A percentile compares a stretch with the other conserved stretches of the same genome.
phyloP scores from a whole-genome alignment of 2,329 filamentous ascomycete species.

The Verticillium longisporum region DNA sequence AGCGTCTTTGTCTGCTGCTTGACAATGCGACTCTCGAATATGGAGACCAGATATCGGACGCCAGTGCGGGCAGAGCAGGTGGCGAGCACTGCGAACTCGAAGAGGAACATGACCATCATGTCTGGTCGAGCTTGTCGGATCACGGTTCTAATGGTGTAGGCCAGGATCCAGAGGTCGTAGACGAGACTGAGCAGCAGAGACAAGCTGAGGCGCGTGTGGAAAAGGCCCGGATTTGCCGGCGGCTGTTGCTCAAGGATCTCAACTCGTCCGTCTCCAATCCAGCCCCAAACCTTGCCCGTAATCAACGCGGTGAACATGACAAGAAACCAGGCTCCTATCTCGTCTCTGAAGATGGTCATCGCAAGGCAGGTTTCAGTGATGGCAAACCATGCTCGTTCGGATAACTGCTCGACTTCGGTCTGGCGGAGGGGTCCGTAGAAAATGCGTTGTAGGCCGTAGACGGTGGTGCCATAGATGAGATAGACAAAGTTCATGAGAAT shows the following conservation, averaged over 20 bases:
- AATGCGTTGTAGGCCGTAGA: constrained; percentile 82
- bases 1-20: constrained; percentile 66
- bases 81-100: constrained; percentile 86
- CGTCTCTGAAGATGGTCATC: constrained; percentile 97
- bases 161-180: constrained; percentile 75
- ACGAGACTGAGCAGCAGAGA: constrained; percentile 73
- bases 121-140: constrained; percentile 84
- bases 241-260: constrained; percentile 95
- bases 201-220: constrained; percentile 74
- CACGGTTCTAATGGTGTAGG: constrained; percentile 75
- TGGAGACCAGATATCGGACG: constrained; percentile 68
- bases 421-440: constrained; percentile 87
- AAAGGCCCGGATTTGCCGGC: constrained; percentile 78
- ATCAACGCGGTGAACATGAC: constrained; percentile 93
- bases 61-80: constrained; percentile 76
- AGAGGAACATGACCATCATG: constrained; percentile 99
- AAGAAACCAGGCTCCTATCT: constrained; percentile 89
- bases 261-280: constrained; percentile 93
- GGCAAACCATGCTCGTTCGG: constrained; percentile 96
- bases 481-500: constrained; percentile 89
- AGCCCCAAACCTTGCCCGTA: constrained; percentile 95
- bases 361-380: constrained; percentile 94
- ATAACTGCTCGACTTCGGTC: constrained; percentile 93
- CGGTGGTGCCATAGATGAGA: constrained; percentile 69
- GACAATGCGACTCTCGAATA: constrained; percentile 71